Conservation (phyloP, 2,329 filamentous ascomycete species). For the Talaromyces marneffei region DNA sequence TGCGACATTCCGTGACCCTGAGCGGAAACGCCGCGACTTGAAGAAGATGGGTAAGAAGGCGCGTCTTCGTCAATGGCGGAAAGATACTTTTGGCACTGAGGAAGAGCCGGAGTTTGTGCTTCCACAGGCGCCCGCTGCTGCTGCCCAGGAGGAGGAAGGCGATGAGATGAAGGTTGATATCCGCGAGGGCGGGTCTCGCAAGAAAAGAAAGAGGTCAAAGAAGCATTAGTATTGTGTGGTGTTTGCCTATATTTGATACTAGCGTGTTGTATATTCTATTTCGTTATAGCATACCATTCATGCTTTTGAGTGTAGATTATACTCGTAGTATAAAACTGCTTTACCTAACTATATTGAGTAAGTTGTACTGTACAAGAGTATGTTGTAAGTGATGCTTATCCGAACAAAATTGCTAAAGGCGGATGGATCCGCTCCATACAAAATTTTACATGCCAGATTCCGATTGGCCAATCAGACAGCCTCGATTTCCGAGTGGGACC, state of each 20-base stretch:
- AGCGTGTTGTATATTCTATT: not conserved
- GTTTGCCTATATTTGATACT: conserved; percentile 14
- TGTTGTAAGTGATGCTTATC: no score
- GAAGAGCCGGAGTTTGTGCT: conserved; percentile 42
- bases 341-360: no score
- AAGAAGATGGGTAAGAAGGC: conserved; percentile 92
- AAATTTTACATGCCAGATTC: not conserved
- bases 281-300: not conserved
- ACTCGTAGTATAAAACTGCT: no score
- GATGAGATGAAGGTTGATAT: conserved; percentile 37
- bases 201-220: conserved; percentile 43
- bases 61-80: conserved; percentile 77
- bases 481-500: not conserved
- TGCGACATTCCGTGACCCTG: conserved; percentile 76
- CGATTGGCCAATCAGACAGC: not conserved
- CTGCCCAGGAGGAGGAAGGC: conserved; percentile 19
- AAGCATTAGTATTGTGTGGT: conserved; percentile 28
- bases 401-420: not conserved
- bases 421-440: not conserved
- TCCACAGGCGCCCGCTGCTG: conserved; percentile 18
- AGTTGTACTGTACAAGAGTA: no score
- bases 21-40: conserved; percentile 84
- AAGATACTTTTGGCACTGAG: conserved; percentile 59
- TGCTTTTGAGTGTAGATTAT: not conserved
- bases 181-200: conserved; percentile 33